Base-by-base conservation (phyloP, 2,329 filamentous ascomycete genomes). In the Trichoderma atrobrunneum region DNA sequence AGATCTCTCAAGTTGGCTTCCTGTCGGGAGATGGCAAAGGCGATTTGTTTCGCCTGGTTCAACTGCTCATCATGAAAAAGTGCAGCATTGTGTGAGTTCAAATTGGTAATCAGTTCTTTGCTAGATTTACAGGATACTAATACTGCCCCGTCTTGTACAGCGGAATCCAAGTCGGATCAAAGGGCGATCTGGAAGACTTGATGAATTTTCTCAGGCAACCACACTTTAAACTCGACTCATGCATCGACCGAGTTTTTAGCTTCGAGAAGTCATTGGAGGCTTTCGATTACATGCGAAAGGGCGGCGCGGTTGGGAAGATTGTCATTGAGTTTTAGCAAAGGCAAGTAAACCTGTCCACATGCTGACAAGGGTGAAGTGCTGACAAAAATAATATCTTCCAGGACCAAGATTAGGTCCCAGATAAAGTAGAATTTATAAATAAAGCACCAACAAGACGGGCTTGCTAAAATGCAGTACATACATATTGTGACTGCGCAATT, bases 1-100 rank as follows among this genome's bases (percentile, higher is more conserved):
- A 65, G 8, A 54, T 72, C n/a, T 70, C 66, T n/a, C 70, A 72
- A 26, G 70, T 72, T 16, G 70, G 70, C 16, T 66, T 71, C 26
- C 61, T 71, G 24, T 64, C 69, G 4, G 51, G 28, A 14, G 28
- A 66, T 3, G 61, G 69, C 34, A 24, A 66, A 12, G 69, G 48
- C 3, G 36, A 71, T 34, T 3, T 71, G 7, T 51, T 59, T 30
- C 26, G 8, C 51, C 48, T 71, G n/a, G 59, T 71, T 16, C 61
- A 59, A 8, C 36, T 71, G 34, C 51, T 71, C 8, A 66, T 71
- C 8, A 51, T 48, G 11, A 71, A 66, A 54, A 36, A 54, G n/a
- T 57, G 48, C 10, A 43, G 32, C 34, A 66, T 71, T 51, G 69
- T 71, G 69, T 71, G 34, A 66, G 69, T 71, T 14, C 3, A 24